Base-by-base conservation (phyloP, 2,329 filamentous ascomycete genomes). In the Xylariales sp. region DNA sequence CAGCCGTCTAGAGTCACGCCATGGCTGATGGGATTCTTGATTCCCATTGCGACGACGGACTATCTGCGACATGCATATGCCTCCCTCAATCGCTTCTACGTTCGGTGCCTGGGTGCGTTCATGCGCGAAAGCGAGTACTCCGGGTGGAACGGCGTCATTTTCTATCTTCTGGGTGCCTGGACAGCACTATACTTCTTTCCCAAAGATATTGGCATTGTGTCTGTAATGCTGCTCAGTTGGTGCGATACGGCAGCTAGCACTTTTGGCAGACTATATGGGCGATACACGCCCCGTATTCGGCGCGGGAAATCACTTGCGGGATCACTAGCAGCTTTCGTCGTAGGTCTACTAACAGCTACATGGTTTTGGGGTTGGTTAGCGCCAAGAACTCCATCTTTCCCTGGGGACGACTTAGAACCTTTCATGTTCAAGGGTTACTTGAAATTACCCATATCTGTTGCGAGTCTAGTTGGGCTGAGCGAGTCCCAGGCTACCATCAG, bases 241-340 rank as follows among this genome's bases (percentile, higher is more conserved):
- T 98, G 93, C 65, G 93, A 98, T 62, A 97, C 93, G 1, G 93
- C 93, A 25, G 93, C 93, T 38, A 93, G 86, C 59, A 98, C 93
- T 0, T 90, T 98, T 58, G 93, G 93, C 40, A 80, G 93, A 41
- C 71, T 91, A 11, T 97, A 87, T 67, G 93, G 93, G 31, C 79
- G 84, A 47, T 90, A 96, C 60, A 98, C 93, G 2, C 87, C 87
- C 27, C 78, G 85, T 39, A 77, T 98, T 42, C 80, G 93, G 47
- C 77, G 77, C 48, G 90, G 90, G 31, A 98, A 98, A 76, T 95
- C 88, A 46, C 70, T 97, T 20, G 93, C 93, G 14, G 93, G 93
- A 1, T 93, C 86, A 8, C 57, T 88, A 10, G 91, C 91, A 1
- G 91, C 91, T 9, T 90, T 88, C 59, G 52, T 85, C 3, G 82